These are phyloP conservation scores for Suhomyces ambrosiae DNA, from an alignment of 1,139 yeast species.

Conservation along the genomic window DNA sequence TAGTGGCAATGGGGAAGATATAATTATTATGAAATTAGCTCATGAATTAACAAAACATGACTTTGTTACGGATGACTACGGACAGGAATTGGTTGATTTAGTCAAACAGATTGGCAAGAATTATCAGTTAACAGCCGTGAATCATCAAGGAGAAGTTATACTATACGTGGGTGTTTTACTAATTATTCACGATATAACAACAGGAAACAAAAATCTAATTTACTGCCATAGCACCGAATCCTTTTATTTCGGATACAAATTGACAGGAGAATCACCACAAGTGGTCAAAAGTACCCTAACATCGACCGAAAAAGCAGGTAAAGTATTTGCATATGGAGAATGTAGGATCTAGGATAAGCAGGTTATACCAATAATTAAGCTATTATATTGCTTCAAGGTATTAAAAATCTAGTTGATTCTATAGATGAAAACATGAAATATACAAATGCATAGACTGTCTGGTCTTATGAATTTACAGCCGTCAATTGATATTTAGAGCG, in stretches of 20 bases:
- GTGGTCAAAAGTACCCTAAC: slow-evolving; percentile 33
- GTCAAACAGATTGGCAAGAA: slow-evolving; percentile 6
- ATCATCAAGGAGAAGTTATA: slow-evolving; percentile 13
- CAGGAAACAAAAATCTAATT: slow-evolving; percentile 22
- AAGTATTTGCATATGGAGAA: slow-evolving; percentile 40
- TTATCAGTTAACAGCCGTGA: slow-evolving; percentile 13
- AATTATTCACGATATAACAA: slow-evolving; percentile 19
- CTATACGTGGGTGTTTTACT: slow-evolving; percentile 40
- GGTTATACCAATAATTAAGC: no score
- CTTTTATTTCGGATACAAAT: slow-evolving; percentile 42
- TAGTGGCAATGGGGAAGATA: slow-evolving; percentile 61
- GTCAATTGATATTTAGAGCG: no score
- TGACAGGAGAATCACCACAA: slow-evolving; percentile 19
- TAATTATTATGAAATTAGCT: slow-evolving; percentile 45
- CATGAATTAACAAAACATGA: slow-evolving; percentile 24
- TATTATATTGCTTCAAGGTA: no score
- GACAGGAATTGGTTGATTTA: slow-evolving; percentile 6
- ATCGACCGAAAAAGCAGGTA: slow-evolving; percentile 21
- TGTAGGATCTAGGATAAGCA: slow-evolving; percentile 16
- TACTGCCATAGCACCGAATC: slow-evolving; percentile 50
- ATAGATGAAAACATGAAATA: no score
- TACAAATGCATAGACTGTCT: no score
- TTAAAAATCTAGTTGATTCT: no score
- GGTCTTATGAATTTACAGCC: no score
- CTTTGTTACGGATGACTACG: slow-evolving; percentile 6